A percentile compares a stretch with the other conserved stretches of the same genome.
Conservation (phyloP, 148 eudicot species). For the Diospyros kaki region DNA sequence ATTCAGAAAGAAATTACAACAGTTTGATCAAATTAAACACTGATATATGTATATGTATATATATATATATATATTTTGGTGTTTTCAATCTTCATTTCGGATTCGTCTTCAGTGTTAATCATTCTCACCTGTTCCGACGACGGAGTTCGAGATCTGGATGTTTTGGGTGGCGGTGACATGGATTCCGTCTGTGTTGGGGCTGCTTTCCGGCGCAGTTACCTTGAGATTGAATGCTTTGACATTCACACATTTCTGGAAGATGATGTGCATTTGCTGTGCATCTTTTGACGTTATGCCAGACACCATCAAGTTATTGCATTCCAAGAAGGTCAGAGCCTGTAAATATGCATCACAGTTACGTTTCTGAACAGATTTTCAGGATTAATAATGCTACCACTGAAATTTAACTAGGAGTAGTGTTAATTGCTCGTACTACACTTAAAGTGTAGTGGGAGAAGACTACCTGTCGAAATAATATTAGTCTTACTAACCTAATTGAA, state of each 20-base stretch:
- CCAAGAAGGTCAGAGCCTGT: constrained; percentile 67
- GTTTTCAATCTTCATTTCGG: too few species aligned
- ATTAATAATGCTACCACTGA: too few species aligned
- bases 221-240: constrained; percentile 55
- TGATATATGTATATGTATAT: background rate
- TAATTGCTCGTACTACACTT: too few species aligned
- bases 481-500: too few species aligned
- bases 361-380: background rate
- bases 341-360: background rate
- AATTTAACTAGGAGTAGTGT: too few species aligned
- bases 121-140: constrained; percentile 57
- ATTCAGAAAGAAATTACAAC: background rate
- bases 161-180: constrained; percentile 58
- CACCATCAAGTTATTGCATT: constrained; percentile 52
- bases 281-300: constrained; percentile 40
- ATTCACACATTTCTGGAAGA: constrained; percentile 39
- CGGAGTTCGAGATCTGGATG: constrained; percentile 39
- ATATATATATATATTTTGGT: background rate
- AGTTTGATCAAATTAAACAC: too few species aligned
- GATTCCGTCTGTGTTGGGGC: constrained; percentile 95
- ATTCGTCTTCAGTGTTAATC: background rate
- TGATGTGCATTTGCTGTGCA: constrained; percentile 81
- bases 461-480: too few species aligned
- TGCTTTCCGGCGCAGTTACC: constrained; percentile 46
- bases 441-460: too few species aligned